Evolutionary conservation across 192 early-diverging fungal species (phyloP), one percentile per base, ranked within the genome.

Genomic region (Coemansia sp.): DNA sequence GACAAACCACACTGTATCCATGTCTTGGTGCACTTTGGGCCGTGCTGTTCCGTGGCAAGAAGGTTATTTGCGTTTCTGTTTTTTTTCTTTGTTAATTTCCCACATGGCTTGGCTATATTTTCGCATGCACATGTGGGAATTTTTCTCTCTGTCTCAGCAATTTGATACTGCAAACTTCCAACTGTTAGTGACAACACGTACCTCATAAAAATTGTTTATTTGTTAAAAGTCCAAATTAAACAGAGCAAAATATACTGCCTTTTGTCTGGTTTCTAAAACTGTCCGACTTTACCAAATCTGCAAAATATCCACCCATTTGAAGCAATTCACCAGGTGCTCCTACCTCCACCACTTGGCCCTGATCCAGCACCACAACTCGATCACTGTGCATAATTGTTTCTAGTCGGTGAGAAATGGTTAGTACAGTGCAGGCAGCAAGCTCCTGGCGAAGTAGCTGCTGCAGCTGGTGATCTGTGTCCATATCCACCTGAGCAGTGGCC

Each of bases 381-480:
- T 89, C 86, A 42, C 79, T 83, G 50, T 85, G 70, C 25, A 81
- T 58, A 0, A 81, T 66, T 3, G 85, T 87, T 38, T 87, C 83
- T 11, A 87, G 57, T 27, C 88, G 82, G 60, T 92, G 85, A 3
- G 85, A 84, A 47, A 87, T 87, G 17, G 83, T 83, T 1, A 87
- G 53, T 5, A 85, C 64, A 4, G 63, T 65, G 14, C 50, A 58
- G 27, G 68, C 49, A 1, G 32, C 56, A 60, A 86, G 82, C 44
- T 83, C 60, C 3, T 53, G 61, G 3, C 71, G 71, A 23, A 86
- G 75, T 14, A 65, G 20, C 27, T 43, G n/a, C 23, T 65, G 63
- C 4, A 65, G 46, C 30, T 30, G 28, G 11, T 15, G 30, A 17
- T 65, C 63, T 2, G 55, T 52, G 10, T 46, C 56, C n/a, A 46